Evolutionary conservation across 441 rosid species (phyloP).

Genomic region (Cnidoscolus chayamansa): DNA sequence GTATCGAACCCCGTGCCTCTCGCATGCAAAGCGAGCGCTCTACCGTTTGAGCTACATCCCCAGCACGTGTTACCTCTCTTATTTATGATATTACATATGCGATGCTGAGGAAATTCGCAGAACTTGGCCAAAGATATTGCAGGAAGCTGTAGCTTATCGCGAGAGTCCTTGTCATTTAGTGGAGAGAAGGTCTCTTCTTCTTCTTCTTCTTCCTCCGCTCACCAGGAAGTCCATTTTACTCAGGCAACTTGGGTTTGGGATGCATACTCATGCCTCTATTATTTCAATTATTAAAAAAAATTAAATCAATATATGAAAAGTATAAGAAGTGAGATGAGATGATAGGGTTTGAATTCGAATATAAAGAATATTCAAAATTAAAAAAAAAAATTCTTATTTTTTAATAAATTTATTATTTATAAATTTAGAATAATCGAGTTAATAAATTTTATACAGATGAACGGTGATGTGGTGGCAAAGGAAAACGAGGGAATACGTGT

Average conservation of each 20-base stretch:
- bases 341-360: too few relatives aligned
- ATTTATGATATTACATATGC: slow-evolving; percentile 42
- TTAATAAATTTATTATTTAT: too few relatives aligned
- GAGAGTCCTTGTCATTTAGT: slow-evolving; percentile 40
- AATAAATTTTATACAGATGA: too few relatives aligned
- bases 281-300: too few relatives aligned
- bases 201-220: slow-evolving; percentile 48
- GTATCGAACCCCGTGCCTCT: slow-evolving; percentile 52
- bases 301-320: too few relatives aligned
- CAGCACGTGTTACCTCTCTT: slow-evolving; percentile 10
- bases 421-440: too few relatives aligned
- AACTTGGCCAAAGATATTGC: slow-evolving; percentile 21
- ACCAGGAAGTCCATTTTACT: slow-evolving; percentile 44
- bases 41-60: slow-evolving; percentile 99
- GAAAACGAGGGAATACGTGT: too few relatives aligned
- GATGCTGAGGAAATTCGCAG: slow-evolving; percentile 70
- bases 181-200: slow-evolving; percentile 55
- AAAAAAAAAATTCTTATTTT: too few relatives aligned
- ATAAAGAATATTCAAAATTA: too few relatives aligned
- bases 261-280: background rate
- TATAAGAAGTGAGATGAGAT: too few relatives aligned
- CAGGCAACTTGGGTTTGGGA: slow-evolving; percentile 48
- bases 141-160: background rate
- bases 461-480: too few relatives aligned
- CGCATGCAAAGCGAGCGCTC: slow-evolving; percentile 99